phyloP scores from a whole-genome alignment of 2,329 filamentous ascomycete species.

The Diaporthe helianthi region DNA sequence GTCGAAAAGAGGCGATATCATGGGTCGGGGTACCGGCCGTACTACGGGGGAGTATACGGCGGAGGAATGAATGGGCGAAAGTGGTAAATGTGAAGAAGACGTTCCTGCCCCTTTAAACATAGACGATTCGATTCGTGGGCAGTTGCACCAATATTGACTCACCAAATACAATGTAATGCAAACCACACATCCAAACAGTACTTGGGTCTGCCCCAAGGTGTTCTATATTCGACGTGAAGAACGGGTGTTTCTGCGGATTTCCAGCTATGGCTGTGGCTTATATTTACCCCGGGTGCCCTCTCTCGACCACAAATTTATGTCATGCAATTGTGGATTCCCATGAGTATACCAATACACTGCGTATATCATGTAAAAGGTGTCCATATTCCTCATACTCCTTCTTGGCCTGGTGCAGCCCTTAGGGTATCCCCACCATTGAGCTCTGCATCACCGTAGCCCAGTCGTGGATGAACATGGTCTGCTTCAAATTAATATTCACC shows the following conservation, averaged over 20 bases:
- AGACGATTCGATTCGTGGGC: not conserved
- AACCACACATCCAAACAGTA: not conserved
- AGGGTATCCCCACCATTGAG: not conserved
- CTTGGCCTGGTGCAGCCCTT: not conserved
- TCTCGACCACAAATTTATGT: not conserved
- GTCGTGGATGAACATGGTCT: not conserved
- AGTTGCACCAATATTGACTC: not conserved
- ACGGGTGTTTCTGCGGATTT: not conserved
- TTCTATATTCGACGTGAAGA: not conserved
- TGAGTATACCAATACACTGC: not conserved
- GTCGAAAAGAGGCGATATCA: constrained; percentile 10
- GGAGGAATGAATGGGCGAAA: constrained; percentile 17
- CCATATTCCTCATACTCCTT: not conserved
- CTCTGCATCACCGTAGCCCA: not conserved
- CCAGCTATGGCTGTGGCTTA: not conserved
- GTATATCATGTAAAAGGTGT: too few species aligned
- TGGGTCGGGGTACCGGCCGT: not conserved
- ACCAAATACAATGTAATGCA: not conserved
- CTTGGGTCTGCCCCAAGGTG: too few species aligned
- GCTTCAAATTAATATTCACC: not conserved
- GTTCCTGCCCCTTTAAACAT: not conserved
- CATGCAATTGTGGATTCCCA: too few species aligned
- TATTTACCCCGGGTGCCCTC: too few species aligned
- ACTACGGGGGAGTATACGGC: not conserved
- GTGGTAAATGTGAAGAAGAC: not conserved